Evolutionary conservation across 116 monocot species (phyloP).

Genomic region (Zostera marina): DNA sequence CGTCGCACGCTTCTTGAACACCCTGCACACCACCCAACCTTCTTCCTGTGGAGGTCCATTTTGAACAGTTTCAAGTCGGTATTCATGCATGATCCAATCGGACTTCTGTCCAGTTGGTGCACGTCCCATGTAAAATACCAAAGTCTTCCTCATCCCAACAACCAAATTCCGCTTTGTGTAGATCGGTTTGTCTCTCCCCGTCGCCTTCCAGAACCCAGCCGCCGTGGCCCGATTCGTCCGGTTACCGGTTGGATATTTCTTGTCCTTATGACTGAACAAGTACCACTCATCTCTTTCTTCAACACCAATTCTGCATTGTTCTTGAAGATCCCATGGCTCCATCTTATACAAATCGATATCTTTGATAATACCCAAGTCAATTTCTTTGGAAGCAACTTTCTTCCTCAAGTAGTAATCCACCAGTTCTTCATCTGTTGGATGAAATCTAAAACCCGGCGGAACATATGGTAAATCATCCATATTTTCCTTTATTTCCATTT

Average conservation of each 20-base stretch:
- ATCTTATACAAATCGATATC: conserved; percentile 76
- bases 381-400: conserved; percentile 58
- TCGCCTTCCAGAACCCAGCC: conserved; percentile 88
- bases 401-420: conserved; percentile 79
- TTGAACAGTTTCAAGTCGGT: conserved; percentile 69
- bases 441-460: conserved; percentile 76
- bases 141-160: conserved; percentile 94
- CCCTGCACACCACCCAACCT: conserved; percentile 82
- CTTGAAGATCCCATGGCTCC: conserved; percentile 92
- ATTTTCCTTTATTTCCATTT: neutral
- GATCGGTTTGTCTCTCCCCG: conserved; percentile 84
- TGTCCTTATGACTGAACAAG: conserved; percentile 94
- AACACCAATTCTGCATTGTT: conserved; percentile 41
- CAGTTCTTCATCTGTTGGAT: conserved; percentile 86
- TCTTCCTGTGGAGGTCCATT: conserved; percentile 65
- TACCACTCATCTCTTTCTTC: conserved; percentile 89
- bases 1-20: conserved; percentile 50
- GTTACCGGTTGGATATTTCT: conserved; percentile 91
- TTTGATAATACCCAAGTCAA: conserved; percentile 65
- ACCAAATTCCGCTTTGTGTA: conserved; percentile 45
- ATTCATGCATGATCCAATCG: conserved; percentile 99
- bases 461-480: conserved; percentile 48
- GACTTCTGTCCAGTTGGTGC: conserved; percentile 91
- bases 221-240: conserved; percentile 81
- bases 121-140: conserved; percentile 79